Evolutionary conservation across 2,329 filamentous ascomycete species (phyloP).

Genomic region (Raffaelea deltoideospora): DNA sequence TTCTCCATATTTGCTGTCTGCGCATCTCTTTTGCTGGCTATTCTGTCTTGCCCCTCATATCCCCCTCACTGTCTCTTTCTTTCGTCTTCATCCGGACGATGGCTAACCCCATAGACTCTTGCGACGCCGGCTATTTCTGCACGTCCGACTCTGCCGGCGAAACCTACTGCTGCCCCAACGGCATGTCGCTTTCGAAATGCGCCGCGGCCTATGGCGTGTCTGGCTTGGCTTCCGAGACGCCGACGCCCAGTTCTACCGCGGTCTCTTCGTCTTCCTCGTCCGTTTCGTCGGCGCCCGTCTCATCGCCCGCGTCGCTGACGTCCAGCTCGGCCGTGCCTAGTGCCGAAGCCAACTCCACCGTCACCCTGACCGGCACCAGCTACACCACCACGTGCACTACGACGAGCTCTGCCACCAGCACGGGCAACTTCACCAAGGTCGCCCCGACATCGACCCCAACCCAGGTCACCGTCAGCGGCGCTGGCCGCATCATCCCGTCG

Average conservation of each 20-base stretch:
- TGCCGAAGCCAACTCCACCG: constrained; percentile 4
- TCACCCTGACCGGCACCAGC: constrained; percentile 1
- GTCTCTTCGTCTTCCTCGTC: constrained; percentile 17
- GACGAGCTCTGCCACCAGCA: constrained; percentile 5
- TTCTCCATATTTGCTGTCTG: no score
- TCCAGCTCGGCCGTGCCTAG: constrained; percentile 1
- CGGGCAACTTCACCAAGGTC: constrained; percentile 8
- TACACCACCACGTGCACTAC: constrained; percentile 3
- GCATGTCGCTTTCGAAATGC: constrained; percentile 36
- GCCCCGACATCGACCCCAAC: constrained; percentile 6
- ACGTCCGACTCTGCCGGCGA: constrained; percentile 28
- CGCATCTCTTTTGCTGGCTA: no score
- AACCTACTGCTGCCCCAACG: constrained; percentile 47
- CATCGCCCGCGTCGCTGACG: constrained; percentile 3
- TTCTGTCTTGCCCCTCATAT: no score
- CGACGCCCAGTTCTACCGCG: constrained; percentile 18
- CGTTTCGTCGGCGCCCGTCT: constrained; percentile 13
- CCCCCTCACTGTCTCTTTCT: no score
- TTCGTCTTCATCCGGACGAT: no score
- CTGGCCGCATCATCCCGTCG: constrained; percentile 15
- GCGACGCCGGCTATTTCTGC: constrained; percentile 47
- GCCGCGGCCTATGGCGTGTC: constrained; percentile 32
- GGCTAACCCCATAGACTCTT: constrained; percentile 32
- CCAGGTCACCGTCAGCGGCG: constrained; percentile 16
- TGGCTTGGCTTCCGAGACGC: constrained; percentile 32